Conservation (phyloP, 106 monocot species). For the Vanilla planifolia region DNA sequence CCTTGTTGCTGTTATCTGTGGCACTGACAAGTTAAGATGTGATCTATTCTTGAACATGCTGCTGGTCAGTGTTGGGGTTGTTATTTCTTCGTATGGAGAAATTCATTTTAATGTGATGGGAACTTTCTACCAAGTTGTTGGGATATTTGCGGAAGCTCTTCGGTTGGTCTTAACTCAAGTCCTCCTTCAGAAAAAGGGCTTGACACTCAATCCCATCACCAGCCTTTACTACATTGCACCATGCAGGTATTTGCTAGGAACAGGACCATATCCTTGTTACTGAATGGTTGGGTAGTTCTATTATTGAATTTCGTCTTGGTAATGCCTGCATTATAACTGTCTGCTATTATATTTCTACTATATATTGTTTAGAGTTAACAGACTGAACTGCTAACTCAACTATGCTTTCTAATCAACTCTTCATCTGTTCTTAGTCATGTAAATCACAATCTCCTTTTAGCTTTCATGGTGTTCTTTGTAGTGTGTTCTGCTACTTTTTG, state of each 20-base stretch:
- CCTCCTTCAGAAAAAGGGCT: slow-evolving; percentile 90
- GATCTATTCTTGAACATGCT: slow-evolving; percentile 91
- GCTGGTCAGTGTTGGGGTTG: slow-evolving; percentile 91
- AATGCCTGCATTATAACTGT: no score
- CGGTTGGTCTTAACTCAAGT: slow-evolving; percentile 94
- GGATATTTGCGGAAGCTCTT: slow-evolving; percentile 95
- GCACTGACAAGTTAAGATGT: slow-evolving; percentile 80
- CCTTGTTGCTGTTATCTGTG: slow-evolving; percentile 84
- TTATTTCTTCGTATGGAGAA: slow-evolving; percentile 92
- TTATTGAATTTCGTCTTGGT: no score
- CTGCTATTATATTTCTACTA: no score
- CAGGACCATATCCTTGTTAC: no score
- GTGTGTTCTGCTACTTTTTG: no score
- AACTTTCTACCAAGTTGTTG: slow-evolving; percentile 81
- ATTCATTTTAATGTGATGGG: slow-evolving; percentile 90
- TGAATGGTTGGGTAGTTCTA: no score
- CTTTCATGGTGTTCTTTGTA: no score
- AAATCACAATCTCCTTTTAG: no score
- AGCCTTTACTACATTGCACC: slow-evolving; percentile 99
- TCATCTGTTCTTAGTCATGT: no score
- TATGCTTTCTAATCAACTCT: no score
- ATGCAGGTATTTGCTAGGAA: slow-evolving; percentile 60
- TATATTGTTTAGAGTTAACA: no score
- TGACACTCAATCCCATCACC: slow-evolving; percentile 87
- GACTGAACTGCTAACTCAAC: no score